These are phyloP conservation scores for Tricholoma sp. DNA, from an alignment of 768 basidiomycete genomes.

Conservation along the genomic window DNA sequence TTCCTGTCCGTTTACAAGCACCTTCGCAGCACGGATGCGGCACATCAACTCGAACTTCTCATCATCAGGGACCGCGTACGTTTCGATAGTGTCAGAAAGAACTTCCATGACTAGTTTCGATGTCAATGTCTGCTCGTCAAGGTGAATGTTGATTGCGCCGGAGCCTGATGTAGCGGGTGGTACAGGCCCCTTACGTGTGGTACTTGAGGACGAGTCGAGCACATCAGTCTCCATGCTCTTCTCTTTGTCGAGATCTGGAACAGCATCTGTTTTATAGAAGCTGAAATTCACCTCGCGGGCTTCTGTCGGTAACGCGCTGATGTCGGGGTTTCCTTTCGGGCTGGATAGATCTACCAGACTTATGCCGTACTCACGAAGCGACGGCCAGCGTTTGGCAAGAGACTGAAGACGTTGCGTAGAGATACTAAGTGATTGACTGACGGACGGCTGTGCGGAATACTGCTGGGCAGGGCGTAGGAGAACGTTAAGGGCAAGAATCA, in stretches of 20 bases:
- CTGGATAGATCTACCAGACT: conserved; percentile 71
- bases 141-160: conserved; percentile 56
- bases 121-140: conserved; percentile 56
- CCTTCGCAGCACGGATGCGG: conserved; percentile 76
- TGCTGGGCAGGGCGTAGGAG: conserved; percentile 92
- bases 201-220: conserved; percentile 35
- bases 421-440: conserved; percentile 77
- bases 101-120: conserved; percentile 69
- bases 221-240: conserved; percentile 41
- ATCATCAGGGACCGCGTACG: conserved; percentile 64
- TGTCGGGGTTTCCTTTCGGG: conserved; percentile 41
- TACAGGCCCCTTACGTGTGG: conserved; percentile 42
- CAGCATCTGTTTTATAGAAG: conserved; percentile 65
- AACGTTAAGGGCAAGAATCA: conserved; percentile 78
- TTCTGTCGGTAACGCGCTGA: conserved; percentile 64
- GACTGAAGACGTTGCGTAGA: conserved; percentile 77
- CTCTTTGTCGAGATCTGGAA: conserved; percentile 26
- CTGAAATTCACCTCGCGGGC: conserved; percentile 77
- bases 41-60: conserved; percentile 89
- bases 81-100: conserved; percentile 67
- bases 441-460: conserved; percentile 83
- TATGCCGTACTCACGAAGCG: conserved; percentile 74
- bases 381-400: conserved; percentile 82
- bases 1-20: conserved; percentile 53
- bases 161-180: conserved; percentile 28